Evolutionary conservation across 768 basidiomycete genomes (phyloP), one percentile per base, ranked within the genome.

Genomic region (Chalciporus pseudorubinellus): DNA sequence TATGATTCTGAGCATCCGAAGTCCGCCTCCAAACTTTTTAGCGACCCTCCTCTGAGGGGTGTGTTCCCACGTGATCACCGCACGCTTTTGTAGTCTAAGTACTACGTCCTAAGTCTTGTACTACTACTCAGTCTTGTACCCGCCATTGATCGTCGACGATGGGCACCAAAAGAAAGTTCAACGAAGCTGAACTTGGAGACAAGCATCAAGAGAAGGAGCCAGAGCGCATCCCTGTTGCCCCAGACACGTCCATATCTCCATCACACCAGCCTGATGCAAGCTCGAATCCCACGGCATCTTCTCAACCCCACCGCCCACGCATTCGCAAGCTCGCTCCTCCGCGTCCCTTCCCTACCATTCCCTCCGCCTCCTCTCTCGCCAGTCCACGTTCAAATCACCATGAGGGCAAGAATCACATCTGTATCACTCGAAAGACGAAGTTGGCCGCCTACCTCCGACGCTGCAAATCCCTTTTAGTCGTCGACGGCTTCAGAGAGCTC

Each of bases 371-470:
- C 19, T 85, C 85, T 52, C 87, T 86, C 6, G 89, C 89, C 1
- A 90, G 90, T 1, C 89, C 91, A 21, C 84, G 82, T 29, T 91
- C 90, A 6, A 78, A 82, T 29, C 88, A 88, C 56, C 80, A 75
- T 13, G 87, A 91, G 63, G 90, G 89, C 52, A 92, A 89, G 64
- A 91, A 90, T 59, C 73, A 81, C 59, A 84, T 93, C 46, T 90
- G 89, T 53, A 52, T 93, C 55, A 87, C 89, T 56, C 87, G 91
- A 40, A 89, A 84, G 63, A 89, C 87, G 1, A 70, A 79, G 33
- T 64, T 93, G 6, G 84, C 82, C 31, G 76, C 79, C 46, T 93
- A 93, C 65, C 77, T 93, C 67, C 74, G 85, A 48, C 79, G 87
- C 42, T 92, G 91, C 67, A 90, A 89, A 60, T 77, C 83, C 52